These are phyloP conservation scores for Fagopyrum homotropicum DNA, from an alignment of 148 eudicot species.

Conservation along the genomic window DNA sequence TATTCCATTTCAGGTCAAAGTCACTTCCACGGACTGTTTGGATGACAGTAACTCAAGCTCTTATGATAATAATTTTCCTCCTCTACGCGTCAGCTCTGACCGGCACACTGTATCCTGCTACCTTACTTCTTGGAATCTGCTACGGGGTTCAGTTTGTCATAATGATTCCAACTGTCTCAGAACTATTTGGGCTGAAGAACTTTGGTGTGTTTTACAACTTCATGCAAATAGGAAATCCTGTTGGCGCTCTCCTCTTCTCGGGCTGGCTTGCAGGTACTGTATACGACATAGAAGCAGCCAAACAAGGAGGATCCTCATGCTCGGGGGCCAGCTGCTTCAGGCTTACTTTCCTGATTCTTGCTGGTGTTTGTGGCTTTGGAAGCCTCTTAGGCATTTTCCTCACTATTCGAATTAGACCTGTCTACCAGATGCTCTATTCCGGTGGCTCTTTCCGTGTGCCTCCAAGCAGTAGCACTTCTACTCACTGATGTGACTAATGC, in stretches of 20 bases:
- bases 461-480: constrained; percentile 11
- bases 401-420: constrained; percentile 66
- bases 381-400: constrained; percentile 54
- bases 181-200: constrained; percentile 79
- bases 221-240: constrained; percentile 75
- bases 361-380: constrained; percentile 68
- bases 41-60: constrained; percentile 67
- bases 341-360: constrained; percentile 73
- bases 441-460: constrained; percentile 72
- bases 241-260: constrained; percentile 84
- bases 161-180: constrained; percentile 91
- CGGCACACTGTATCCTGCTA: constrained; percentile 70
- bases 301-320: constrained; percentile 64
- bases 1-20: constrained; percentile 45
- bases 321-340: constrained; percentile 68
- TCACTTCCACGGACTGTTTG: constrained; percentile 78
- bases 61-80: constrained; percentile 63
- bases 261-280: constrained; percentile 73
- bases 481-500: background rate
- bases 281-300: constrained; percentile 69
- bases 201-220: constrained; percentile 90
- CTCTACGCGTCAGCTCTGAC: constrained; percentile 65
- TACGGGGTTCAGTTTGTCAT: constrained; percentile 81
- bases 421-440: constrained; percentile 85
- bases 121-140: constrained; percentile 82